Base-by-base conservation (phyloP, 192 early-diverging fungal genomes). In the Coemansia sp. region DNA sequence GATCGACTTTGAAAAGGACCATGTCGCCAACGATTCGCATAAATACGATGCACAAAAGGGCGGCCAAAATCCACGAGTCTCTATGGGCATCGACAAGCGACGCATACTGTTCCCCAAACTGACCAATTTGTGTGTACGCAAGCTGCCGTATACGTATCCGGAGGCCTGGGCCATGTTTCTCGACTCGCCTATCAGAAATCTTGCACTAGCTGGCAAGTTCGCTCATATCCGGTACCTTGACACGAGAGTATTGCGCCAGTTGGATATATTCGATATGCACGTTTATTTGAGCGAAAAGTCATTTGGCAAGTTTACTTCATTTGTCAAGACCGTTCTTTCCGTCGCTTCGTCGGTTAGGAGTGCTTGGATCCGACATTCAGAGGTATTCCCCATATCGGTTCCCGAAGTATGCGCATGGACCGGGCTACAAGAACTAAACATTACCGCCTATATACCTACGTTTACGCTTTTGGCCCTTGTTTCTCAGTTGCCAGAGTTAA, bases 121-220 rank as follows among this genome's bases (percentile, higher is more conserved):
- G 1, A 39, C 50, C 17, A 27, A 45, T 7, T 62, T 80, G 15
- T 50, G 55, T 1, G 36, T 80, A 0, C 69, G 69, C 36, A 60
- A 45, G 15, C 65, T 80, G 5, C 77, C 77, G 9, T 80, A 68
- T 32, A 71, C 77, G 2, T 80, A 75, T 67, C 29, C 69, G 5
- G 65, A 36, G 7, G 77, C 77, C 5, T 80, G 77, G 77, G 24
- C 64, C 4, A 80, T 80, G 77, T 80, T 80, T 31, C 51, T 65
- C n/a, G 69, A 58, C 9, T 55, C 77, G 34, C 77, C 77, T 1
- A n/a, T 80, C 0, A 50, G 42, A 8, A 65, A 50, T 0, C 56
- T 80, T 12, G 62, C 73, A 1, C 50, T 80, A 1, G 73, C 77
- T 2, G 77, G 77, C 32, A 74, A 68, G 19, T 71, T 69, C 27